Evolutionary conservation across 2,329 filamentous ascomycete species (phyloP), one percentile per base, ranked within the genome.

Genomic region (Colletotrichum sp.): DNA sequence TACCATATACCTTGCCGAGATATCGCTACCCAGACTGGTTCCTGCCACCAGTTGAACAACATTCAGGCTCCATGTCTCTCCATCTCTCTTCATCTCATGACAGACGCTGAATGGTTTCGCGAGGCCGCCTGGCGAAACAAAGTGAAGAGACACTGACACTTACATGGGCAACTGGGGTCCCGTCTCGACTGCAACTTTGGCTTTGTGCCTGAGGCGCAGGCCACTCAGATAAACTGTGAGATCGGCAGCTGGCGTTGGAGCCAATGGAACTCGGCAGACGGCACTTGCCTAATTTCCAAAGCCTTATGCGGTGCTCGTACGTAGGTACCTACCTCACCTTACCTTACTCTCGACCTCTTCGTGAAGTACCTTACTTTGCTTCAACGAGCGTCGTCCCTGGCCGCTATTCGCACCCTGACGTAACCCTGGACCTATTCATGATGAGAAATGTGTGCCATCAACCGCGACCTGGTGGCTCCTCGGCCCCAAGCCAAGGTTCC

Each of bases 261-360:
- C 71, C 66, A 58, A 61, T 72, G 68, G 72, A 67, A 56, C 62
- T 72, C 72, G 72, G 72, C 71, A 74, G 48, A 66, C 66, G 71
- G 71, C 72, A 75, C 62, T 67, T 75, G 72, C 62, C 58, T 62
- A 72, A 71, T 66, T 27, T 75, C 61, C 36, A 60, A 62, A 60
- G 68, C 68, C 67, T 66, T 66, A 61, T 74, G 71, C 67, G 43
- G 39, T 55, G 52, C 18, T 30, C 62, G 62, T 61, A 61, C 43
- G 43, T 61, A 61, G 13, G 43, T 52, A 52, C n/a, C 39, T 43
- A 16, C 39, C 43, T 52, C n/a, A 52, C n/a, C 43, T 52, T 22
- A 22, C 22, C 22, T 22, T 22, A 22, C 22, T 22, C 22, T 22
- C 22, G 22, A 22, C 22, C 22, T 22, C 22, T 22, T 22, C 22